Conservation (phyloP, 1,284 basidiomycete species). For the Leccinum insolens region DNA sequence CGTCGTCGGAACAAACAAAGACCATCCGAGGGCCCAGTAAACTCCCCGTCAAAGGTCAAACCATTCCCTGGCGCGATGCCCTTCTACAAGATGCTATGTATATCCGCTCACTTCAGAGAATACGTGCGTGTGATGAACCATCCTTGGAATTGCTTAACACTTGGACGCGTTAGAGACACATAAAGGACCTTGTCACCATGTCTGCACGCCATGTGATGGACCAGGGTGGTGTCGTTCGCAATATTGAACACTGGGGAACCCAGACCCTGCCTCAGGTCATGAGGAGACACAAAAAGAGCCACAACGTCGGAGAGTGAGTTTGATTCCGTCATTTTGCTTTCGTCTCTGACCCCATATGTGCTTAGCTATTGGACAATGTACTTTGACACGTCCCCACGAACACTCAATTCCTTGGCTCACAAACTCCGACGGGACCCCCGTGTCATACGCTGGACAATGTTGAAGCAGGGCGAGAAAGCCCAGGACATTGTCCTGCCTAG, state of each 20-base stretch:
- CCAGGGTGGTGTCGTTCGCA: slow-evolving; percentile 79
- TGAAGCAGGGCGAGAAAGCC: slow-evolving; percentile 77
- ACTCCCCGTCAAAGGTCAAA: not conserved
- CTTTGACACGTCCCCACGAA: slow-evolving; percentile 82
- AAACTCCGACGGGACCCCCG: slow-evolving; percentile 79
- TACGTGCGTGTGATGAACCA: slow-evolving; percentile 53
- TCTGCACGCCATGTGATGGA: slow-evolving; percentile 77
- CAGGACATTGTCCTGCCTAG: slow-evolving; percentile 59
- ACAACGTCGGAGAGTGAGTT: slow-evolving; percentile 79
- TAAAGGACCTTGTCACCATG: slow-evolving; percentile 76
- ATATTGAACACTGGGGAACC: slow-evolving; percentile 77
- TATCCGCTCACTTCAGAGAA: slow-evolving; percentile 71
- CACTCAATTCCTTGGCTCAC: slow-evolving; percentile 62
- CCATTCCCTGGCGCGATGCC: slow-evolving; percentile 53
- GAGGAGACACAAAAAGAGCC: slow-evolving; percentile 66
- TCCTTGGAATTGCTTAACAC: slow-evolving; percentile 2
- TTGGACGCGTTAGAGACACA: slow-evolving; percentile 56
- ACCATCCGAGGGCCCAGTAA: not conserved
- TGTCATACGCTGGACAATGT: slow-evolving; percentile 80
- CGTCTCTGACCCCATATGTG: slow-evolving; percentile 13
- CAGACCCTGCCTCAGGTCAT: slow-evolving; percentile 76
- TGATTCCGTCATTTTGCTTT: not conserved
- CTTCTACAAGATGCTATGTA: slow-evolving; percentile 81
- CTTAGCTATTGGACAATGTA: slow-evolving; percentile 89
- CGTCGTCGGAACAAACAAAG: slow-evolving; percentile 3